Base-by-base conservation (phyloP, 345 rosid species). In the Linum lewisii region DNA sequence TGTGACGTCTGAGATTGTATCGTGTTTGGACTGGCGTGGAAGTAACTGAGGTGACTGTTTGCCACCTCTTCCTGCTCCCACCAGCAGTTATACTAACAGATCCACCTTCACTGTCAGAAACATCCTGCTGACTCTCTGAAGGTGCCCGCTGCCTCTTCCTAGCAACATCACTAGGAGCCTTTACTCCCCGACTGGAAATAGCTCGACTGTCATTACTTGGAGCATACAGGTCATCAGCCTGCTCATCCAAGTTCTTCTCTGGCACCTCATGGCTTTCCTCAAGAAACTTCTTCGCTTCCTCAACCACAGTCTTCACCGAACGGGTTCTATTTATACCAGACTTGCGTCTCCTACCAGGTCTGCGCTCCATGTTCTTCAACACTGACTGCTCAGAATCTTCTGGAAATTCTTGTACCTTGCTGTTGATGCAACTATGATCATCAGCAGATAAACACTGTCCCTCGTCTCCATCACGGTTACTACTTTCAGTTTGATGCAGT, bases 1-100 rank as follows among this genome's bases (percentile, higher is more conserved):
- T 83, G 57, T 76, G 79, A 34, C 83, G 81, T 68, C 96, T 79
- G 58, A 92, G 93, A 77, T 84, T 82, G 78, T 88, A 92, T 63
- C 95, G 83, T 61, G 60, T 84, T 73, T 78, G 82, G 8, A 75
- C 86, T 15, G 84, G 84, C 42, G 82, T 70, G 68, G 61, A 79
- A 21, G 60, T 58, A 19, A 60, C 79, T 6, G 75, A 68, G 63
- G 78, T 66, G 24, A 68, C 71, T 36, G 63, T 73, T 62, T 80
- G 92, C 62, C 63, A 79, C 71, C 78, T 80, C 77, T 83, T 88
- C 84, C 78, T 80, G 54, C 72, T 80, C 62, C 86, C 84, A 73
- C 82, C 79, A 60, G 76, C 62, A 52, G 82, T 69, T 57, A 80
- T 69, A 75, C 90, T 88, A 54, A 77, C 90, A 51, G 85, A 81